Evolutionary conservation across 2,329 filamentous ascomycete genomes (phyloP).

Genomic region (Xylariaceae sp.): DNA sequence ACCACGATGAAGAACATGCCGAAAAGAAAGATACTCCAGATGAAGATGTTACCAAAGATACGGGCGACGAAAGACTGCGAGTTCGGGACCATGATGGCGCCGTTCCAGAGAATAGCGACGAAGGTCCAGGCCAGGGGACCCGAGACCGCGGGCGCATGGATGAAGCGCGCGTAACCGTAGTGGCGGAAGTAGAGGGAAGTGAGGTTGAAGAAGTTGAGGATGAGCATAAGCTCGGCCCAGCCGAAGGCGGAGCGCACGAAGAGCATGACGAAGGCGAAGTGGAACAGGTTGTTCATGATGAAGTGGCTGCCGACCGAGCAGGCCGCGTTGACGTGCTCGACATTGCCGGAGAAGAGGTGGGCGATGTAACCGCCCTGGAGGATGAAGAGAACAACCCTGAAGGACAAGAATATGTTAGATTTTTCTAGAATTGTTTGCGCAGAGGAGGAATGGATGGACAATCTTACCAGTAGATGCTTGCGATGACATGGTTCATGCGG

Average conservation of each 20-base stretch:
- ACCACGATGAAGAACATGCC: slow-evolving; percentile 69
- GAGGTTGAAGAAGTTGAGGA: slow-evolving; percentile 80
- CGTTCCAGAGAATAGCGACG: slow-evolving; percentile 83
- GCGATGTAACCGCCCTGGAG: slow-evolving; percentile 71
- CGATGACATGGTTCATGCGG: slow-evolving; percentile 60
- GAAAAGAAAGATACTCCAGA: slow-evolving; percentile 76
- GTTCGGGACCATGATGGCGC: slow-evolving; percentile 72
- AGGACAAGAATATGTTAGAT: slow-evolving; percentile 30
- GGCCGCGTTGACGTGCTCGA: slow-evolving; percentile 60
- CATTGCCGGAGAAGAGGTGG: slow-evolving; percentile 66
- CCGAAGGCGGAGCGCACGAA: slow-evolving; percentile 73
- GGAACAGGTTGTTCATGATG: slow-evolving; percentile 77
- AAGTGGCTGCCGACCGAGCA: slow-evolving; percentile 79
- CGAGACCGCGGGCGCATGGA: slow-evolving; percentile 70
- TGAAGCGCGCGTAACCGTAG: slow-evolving; percentile 62
- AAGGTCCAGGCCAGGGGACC: slow-evolving; percentile 83
- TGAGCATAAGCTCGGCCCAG: slow-evolving; percentile 68
- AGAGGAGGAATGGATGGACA: background rate
- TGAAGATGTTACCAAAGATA: slow-evolving; percentile 79
- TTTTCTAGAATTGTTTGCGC: background rate
- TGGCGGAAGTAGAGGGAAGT: slow-evolving; percentile 75
- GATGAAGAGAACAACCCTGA: slow-evolving; percentile 63
- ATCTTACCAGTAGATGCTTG: slow-evolving; percentile 68
- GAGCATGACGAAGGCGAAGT: slow-evolving; percentile 76
- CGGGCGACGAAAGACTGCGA: slow-evolving; percentile 62